These are phyloP conservation scores for Somion occarium DNA, from an alignment of 1,284 basidiomycete genomes.

Conservation along the genomic window DNA sequence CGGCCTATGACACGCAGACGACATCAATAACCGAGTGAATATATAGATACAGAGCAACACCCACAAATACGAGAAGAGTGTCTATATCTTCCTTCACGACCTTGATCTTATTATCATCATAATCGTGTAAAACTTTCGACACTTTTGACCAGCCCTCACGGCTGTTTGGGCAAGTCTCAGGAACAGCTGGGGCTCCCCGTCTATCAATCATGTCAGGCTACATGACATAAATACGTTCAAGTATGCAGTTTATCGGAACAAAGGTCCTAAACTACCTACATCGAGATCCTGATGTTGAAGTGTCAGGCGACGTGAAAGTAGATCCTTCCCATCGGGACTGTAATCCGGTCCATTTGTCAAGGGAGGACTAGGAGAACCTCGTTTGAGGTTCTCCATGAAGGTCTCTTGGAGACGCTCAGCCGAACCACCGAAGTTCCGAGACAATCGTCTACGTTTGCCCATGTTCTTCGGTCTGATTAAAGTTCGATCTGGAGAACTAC, in stretches of 20 bases:
- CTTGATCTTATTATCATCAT: conserved; percentile 9
- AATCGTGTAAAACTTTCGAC: conserved; percentile 2
- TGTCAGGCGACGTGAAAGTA: background rate
- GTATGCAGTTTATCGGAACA: no score
- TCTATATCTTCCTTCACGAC: conserved; percentile 11
- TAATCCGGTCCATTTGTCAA: background rate
- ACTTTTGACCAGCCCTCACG: conserved; percentile 5
- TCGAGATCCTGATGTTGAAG: background rate
- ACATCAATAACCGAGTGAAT: background rate
- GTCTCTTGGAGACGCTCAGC: background rate
- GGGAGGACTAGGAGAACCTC: background rate
- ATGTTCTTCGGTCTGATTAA: background rate
- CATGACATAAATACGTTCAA: no score
- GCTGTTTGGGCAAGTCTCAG: background rate
- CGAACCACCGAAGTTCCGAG: background rate
- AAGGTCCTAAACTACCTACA: background rate
- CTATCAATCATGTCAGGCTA: background rate
- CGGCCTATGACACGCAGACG: conserved; percentile 14
- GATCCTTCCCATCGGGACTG: background rate
- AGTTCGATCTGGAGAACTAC: background rate
- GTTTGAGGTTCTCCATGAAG: background rate
- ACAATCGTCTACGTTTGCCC: background rate
- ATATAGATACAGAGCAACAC: background rate
- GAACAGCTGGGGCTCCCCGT: background rate
- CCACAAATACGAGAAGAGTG: conserved; percentile 10